These are phyloP conservation scores for Candida schatavii DNA, from an alignment of 805 yeast species.

Conservation along the genomic window DNA sequence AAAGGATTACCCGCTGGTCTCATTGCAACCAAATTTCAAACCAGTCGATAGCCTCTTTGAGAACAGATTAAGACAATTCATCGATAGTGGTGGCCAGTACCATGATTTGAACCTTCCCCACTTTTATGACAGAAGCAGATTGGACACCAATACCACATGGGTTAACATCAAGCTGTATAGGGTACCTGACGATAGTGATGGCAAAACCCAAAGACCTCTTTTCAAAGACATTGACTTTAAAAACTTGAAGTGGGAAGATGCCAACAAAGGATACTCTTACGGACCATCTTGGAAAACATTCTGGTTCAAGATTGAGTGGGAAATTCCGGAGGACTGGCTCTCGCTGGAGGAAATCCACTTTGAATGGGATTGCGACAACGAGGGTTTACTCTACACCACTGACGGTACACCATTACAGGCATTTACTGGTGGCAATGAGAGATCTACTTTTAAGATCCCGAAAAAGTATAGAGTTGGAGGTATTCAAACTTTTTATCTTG, in stretches of 20 bases:
- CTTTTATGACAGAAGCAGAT: slow-evolving; percentile 64
- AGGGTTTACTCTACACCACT: slow-evolving; percentile 72
- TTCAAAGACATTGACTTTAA: slow-evolving; percentile 55
- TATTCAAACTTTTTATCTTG: slow-evolving; percentile 72
- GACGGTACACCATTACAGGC: slow-evolving; percentile 77
- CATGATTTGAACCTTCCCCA: slow-evolving; percentile 70
- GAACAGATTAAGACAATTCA: slow-evolving; percentile 72
- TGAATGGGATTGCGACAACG: slow-evolving; percentile 85
- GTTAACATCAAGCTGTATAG: slow-evolving; percentile 65
- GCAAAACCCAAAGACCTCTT: slow-evolving; percentile 55
- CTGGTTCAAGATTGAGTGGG: slow-evolving; percentile 75
- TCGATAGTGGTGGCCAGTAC: slow-evolving; percentile 72
- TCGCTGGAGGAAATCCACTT: slow-evolving; percentile 53
- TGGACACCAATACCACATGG: slow-evolving; percentile 41
- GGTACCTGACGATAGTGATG: slow-evolving; percentile 57
- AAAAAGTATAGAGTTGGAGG: slow-evolving; percentile 47
- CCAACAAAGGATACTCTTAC: slow-evolving; percentile 69
- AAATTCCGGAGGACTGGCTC: slow-evolving; percentile 63
- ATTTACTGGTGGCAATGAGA: slow-evolving; percentile 79
- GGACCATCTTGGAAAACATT: slow-evolving; percentile 98
- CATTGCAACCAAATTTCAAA: slow-evolving; percentile 61
- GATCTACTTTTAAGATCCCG: slow-evolving; percentile 73
- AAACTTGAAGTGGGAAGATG: slow-evolving; percentile 47
- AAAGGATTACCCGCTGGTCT: slow-evolving; percentile 8
- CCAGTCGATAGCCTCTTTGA: slow-evolving; percentile 74